Base-by-base conservation (phyloP, 2,329 filamentous ascomycete species). In the Xylariaceae sp. region DNA sequence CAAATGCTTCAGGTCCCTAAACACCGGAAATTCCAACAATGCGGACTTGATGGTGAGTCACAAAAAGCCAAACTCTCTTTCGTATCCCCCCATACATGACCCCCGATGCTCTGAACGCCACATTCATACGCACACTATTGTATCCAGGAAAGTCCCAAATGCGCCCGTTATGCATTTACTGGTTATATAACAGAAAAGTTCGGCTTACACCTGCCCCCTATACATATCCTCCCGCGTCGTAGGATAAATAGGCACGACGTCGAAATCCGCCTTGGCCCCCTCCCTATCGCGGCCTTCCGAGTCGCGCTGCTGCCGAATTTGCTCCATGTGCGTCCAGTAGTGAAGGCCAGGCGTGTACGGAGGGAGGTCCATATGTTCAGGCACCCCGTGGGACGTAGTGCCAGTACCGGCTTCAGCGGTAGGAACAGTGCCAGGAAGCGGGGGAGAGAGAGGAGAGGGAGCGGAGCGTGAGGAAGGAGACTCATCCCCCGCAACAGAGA, bases 331-430 rank as follows among this genome's bases (percentile, higher is more conserved):
- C 41, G 19, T 39, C 19, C 42, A 35, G 34, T 60, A 60, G 34
- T 58, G 9, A 5, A 58, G 55, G 3, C 60, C 60, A 1, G 57
- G 55, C 3, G 44, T 46, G 12, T 61, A 61, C n/a, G 60, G 60
- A 31, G 60, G 60, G 11, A 43, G 12, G 19, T 46, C 42, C n/a
- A 29, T 19, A 19, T 19, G 19, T 19, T 19, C 19, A 19, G 19
- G 19, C 19, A 19, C 19, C 19, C 19, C 19, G 19, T 19, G 19
- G 19, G 19, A 19, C 19, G 19, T 19, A 19, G 19, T 19, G 19
- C 19, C 19, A 19, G 19, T 19, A 19, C 19, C 19, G 19, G 19
- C 19, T 19, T 19, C 40, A n/a, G 34, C 12, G 7, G 26, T 12
- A 30, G 29, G 3, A 29, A 29, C 29, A 29, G 46, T 19, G 19